These are phyloP conservation scores for Neurospora discreta DNA, from an alignment of 495 filamentous ascomycete genomes.

Conservation along the genomic window DNA sequence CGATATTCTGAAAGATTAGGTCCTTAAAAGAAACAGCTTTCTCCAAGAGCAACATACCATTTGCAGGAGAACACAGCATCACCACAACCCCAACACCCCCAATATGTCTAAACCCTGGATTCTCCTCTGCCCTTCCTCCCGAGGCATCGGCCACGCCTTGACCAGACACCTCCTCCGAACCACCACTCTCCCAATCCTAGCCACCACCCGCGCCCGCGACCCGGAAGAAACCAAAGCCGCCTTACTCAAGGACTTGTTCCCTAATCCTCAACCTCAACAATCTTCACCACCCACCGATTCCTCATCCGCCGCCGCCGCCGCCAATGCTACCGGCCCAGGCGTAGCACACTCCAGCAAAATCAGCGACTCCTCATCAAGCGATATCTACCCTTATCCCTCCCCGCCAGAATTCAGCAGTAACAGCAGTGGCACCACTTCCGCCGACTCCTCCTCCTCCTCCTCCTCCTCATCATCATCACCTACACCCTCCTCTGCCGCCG, in stretches of 20 bases:
- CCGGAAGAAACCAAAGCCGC: conserved; percentile 33
- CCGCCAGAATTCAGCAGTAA: neutral
- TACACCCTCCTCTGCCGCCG: no score
- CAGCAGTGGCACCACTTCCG: neutral
- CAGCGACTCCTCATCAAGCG: neutral
- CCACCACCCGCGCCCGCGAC: conserved; percentile 50
- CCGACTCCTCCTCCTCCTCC: neutral
- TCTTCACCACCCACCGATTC: neutral
- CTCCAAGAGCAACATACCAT: no score
- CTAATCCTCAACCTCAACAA: conserved; percentile 14
- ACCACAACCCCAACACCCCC: neutral
- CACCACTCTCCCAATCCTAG: conserved; percentile 58
- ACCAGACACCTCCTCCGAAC: conserved; percentile 53
- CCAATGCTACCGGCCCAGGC: neutral
- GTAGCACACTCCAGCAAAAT: neutral
- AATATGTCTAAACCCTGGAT: conserved; percentile 30
- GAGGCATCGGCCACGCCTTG: conserved; percentile 65
- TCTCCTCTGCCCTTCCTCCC: conserved; percentile 52
- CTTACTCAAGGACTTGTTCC: conserved; percentile 39
- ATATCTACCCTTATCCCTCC: neutral
- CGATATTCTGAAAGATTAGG: no score
- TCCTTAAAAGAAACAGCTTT: no score
- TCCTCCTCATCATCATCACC: no score
- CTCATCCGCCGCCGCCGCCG: neutral
- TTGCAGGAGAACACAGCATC: no score